phyloP scores from a whole-genome alignment of 495 filamentous ascomycete genomes.

The Talaromyces nanjingensis region DNA sequence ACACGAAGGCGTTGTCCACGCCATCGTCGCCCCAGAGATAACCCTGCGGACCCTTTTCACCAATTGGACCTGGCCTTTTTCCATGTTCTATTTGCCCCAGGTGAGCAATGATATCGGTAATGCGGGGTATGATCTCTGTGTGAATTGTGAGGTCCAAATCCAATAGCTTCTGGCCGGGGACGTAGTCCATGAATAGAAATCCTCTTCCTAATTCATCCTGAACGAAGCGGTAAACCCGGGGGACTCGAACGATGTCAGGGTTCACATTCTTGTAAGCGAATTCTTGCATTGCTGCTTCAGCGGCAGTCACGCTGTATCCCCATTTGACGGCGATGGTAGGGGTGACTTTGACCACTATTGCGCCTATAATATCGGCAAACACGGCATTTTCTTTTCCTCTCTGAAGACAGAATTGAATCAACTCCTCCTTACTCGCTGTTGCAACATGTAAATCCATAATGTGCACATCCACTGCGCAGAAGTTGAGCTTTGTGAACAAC shows the following conservation, averaged over 20 bases:
- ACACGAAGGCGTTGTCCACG: constrained; percentile 8
- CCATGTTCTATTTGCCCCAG: constrained; percentile 8
- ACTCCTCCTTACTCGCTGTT: constrained; percentile 6
- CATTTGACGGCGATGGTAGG: constrained; percentile 11
- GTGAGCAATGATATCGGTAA: constrained; percentile 9
- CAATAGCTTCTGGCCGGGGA: constrained; percentile 9
- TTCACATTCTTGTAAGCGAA: constrained; percentile 11
- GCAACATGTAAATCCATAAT: constrained; percentile 8
- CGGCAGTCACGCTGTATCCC: constrained; percentile 11
- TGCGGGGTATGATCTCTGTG: constrained; percentile 8
- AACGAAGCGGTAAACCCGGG: constrained; percentile 11
- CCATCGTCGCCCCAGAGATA: constrained; percentile 14
- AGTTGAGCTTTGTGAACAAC: background rate
- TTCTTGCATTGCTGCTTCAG: constrained; percentile 14
- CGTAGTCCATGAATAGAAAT: constrained; percentile 13
- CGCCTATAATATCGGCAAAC: constrained; percentile 9
- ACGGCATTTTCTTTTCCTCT: constrained; percentile 8
- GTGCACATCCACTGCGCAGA: background rate
- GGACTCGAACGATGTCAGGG: constrained; percentile 10
- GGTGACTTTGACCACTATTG: constrained; percentile 9
- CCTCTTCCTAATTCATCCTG: constrained; percentile 12
- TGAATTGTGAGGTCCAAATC: constrained; percentile 8
- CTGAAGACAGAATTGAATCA: constrained; percentile 8
- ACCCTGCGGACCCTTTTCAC: constrained; percentile 8
- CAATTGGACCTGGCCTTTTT: constrained; percentile 10